A percentile compares a stretch with the other conserved stretches of the same genome.
Conservation (phyloP, 2,329 filamentous ascomycete species). For the Penicillium decumbens region DNA sequence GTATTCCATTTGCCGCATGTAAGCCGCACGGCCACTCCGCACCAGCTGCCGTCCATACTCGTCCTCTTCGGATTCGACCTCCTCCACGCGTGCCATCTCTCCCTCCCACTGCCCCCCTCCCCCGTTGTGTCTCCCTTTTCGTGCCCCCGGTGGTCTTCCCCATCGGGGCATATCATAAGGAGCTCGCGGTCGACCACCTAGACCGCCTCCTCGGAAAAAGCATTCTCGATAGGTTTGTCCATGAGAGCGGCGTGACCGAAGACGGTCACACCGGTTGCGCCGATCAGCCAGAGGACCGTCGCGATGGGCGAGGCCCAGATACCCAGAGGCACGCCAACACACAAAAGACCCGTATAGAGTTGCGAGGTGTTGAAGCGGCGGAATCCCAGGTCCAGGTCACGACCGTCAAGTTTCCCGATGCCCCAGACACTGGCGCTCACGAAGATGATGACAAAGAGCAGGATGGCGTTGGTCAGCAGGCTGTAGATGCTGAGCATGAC, state of each 20-base stretch:
- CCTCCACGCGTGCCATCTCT: slow-evolving; percentile 36
- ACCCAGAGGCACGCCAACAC: slow-evolving; percentile 77
- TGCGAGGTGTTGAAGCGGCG: slow-evolving; percentile 83
- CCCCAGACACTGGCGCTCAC: slow-evolving; percentile 82
- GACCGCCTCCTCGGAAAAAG: slow-evolving; percentile 99
- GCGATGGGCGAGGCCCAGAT: slow-evolving; percentile 78
- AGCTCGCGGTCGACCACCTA: slow-evolving; percentile 99
- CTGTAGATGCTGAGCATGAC: slow-evolving; percentile 95
- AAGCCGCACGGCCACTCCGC: slow-evolving; percentile 20
- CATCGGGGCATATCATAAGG: slow-evolving; percentile 83
- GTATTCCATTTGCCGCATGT: slow-evolving; percentile 32
- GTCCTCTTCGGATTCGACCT: slow-evolving; percentile 37
- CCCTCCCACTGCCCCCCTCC: slow-evolving; percentile 52
- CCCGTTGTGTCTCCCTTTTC: slow-evolving; percentile 59
- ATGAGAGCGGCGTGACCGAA: slow-evolving; percentile 91
- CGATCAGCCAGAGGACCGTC: slow-evolving; percentile 91
- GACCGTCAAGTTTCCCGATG: slow-evolving; percentile 83
- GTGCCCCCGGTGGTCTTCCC: slow-evolving; percentile 99
- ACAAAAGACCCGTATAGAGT: slow-evolving; percentile 82
- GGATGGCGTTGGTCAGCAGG: slow-evolving; percentile 75
- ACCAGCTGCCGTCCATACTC: slow-evolving; percentile 33
- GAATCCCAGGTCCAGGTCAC: slow-evolving; percentile 79
- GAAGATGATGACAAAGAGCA: slow-evolving; percentile 90
- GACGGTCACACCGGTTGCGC: slow-evolving; percentile 88
- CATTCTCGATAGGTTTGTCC: slow-evolving; percentile 99